Conservation (phyloP, 1,139 yeast species). For the Eremothecium gossypii region DNA sequence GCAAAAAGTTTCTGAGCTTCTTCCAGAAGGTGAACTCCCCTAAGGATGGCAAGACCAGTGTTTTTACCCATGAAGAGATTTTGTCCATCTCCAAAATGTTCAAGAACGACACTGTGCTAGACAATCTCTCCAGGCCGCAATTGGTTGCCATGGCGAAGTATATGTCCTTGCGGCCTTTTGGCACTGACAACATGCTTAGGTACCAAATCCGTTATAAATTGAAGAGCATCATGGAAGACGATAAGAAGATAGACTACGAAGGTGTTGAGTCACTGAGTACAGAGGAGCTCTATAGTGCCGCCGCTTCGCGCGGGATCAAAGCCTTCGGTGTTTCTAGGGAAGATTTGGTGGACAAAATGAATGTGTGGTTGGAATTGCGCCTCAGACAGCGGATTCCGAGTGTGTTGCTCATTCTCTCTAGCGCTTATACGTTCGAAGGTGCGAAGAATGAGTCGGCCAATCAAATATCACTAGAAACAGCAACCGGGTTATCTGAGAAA, state of each 20-base stretch:
- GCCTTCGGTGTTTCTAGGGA: slow-evolving; percentile 78
- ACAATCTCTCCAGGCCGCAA: slow-evolving; percentile 86
- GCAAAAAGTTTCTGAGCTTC: slow-evolving; percentile 67
- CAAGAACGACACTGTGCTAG: slow-evolving; percentile 88
- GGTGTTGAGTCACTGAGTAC: slow-evolving; percentile 77
- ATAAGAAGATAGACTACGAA: slow-evolving; percentile 85
- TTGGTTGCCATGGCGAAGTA: slow-evolving; percentile 90
- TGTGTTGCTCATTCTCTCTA: slow-evolving; percentile 71
- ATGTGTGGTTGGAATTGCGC: slow-evolving; percentile 85
- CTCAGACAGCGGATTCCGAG: slow-evolving; percentile 86
- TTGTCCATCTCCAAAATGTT: slow-evolving; percentile 77
- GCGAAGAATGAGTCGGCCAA: slow-evolving; percentile 17
- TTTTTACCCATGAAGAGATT: slow-evolving; percentile 58
- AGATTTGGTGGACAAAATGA: slow-evolving; percentile 70
- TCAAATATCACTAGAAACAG: slow-evolving; percentile 10
- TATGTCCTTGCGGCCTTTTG: slow-evolving; percentile 86
- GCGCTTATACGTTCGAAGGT: slow-evolving; percentile 86
- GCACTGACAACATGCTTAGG: slow-evolving; percentile 84
- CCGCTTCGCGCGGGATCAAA: slow-evolving; percentile 89
- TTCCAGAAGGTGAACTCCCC: slow-evolving; percentile 59
- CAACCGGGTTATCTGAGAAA: slow-evolving; percentile 20
- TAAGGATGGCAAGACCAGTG: slow-evolving; percentile 61
- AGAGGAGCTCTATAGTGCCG: slow-evolving; percentile 81
- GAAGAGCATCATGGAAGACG: slow-evolving; percentile 85
- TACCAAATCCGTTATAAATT: slow-evolving; percentile 88